Conservation (phyloP, 1,284 basidiomycete genomes). For the Ceraceosorus guamensis region DNA sequence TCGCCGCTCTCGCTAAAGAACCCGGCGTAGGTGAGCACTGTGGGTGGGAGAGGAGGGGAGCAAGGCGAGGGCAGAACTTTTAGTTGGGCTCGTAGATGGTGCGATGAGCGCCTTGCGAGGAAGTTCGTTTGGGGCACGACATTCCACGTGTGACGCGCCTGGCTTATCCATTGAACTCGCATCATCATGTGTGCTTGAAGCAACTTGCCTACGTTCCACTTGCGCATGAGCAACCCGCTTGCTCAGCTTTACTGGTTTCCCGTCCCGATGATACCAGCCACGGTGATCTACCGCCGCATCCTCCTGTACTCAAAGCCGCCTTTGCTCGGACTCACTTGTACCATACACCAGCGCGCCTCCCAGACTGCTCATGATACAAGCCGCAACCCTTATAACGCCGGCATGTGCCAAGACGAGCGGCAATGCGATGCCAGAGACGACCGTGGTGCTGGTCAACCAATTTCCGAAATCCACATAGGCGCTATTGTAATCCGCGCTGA, state of each 20-base stretch:
- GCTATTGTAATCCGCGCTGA: constrained; percentile 55
- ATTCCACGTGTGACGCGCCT: neutral
- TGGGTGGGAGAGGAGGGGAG: neutral
- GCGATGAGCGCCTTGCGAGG: neutral
- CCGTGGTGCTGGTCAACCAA: constrained; percentile 82
- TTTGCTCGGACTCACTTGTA: constrained; percentile 64
- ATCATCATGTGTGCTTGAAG: neutral
- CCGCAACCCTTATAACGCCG: constrained; percentile 72
- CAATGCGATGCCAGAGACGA: constrained; percentile 82
- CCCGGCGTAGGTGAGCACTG: constrained; percentile 38
- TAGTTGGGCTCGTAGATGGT: neutral
- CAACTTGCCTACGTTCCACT: neutral
- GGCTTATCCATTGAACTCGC: neutral
- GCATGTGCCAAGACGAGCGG: constrained; percentile 89
- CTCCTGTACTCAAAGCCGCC: constrained; percentile 17
- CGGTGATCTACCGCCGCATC: constrained; percentile 9
- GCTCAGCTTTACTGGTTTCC: neutral
- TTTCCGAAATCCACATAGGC: constrained; percentile 74
- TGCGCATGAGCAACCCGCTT: neutral
- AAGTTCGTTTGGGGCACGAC: neutral
- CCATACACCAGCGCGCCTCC: constrained; percentile 92
- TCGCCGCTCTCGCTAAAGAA: constrained; percentile 37
- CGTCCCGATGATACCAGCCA: too few relatives aligned
- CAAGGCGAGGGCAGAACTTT: neutral
- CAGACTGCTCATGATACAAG: constrained; percentile 86